Base-by-base conservation (phyloP, 2,329 filamentous ascomycete species). In the Phaeosphaeriaceae sp. region DNA sequence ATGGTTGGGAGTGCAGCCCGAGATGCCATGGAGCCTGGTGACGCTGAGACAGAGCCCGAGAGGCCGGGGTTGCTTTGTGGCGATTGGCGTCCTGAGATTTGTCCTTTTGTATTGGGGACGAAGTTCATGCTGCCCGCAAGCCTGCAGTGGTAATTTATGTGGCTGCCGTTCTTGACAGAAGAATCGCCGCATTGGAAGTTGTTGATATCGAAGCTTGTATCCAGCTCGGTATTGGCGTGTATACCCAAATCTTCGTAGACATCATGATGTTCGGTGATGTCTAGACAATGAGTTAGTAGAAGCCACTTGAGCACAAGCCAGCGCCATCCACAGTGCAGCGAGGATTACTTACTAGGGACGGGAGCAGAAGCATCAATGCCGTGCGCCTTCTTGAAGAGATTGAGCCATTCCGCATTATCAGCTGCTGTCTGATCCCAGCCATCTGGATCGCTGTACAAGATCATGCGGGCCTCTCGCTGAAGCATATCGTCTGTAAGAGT, bases 311-410 rank as follows among this genome's bases (percentile, higher is more conserved):
- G n/a, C n/a, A n/a, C n/a, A n/a, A n/a, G n/a, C n/a, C n/a, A n/a
- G n/a, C n/a, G n/a, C n/a, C n/a, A n/a, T n/a, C n/a, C 19, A 46
- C 42, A n/a, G 17, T 46, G 5, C 40, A 32, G 19, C 19, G 19
- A 6, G 19, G 22, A 48, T 32, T 2, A 54, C 58, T 8, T 62
- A 70, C 64, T 54, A 54, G 56, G 48, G 2, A 58, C 21, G 9
- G 61, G 54, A 8, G 56, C 50, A 17, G 49, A 59, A 4, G 46
- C 30, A 5, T 70, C 63, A 28, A 83, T 73, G 2, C 80, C 81
- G 49, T 83, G 81, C 5, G 81, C 81, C 64, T 82, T 80, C 64
- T 83, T 83, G 74, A 83, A 84, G 7, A 84, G 64, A 46, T 77
- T 78, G 11, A 83, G 73, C 82, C 82, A 84, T 56, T 83, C 82